Base-by-base conservation (phyloP, 257 asterid genomes). In the Lavandula angustifolia region DNA sequence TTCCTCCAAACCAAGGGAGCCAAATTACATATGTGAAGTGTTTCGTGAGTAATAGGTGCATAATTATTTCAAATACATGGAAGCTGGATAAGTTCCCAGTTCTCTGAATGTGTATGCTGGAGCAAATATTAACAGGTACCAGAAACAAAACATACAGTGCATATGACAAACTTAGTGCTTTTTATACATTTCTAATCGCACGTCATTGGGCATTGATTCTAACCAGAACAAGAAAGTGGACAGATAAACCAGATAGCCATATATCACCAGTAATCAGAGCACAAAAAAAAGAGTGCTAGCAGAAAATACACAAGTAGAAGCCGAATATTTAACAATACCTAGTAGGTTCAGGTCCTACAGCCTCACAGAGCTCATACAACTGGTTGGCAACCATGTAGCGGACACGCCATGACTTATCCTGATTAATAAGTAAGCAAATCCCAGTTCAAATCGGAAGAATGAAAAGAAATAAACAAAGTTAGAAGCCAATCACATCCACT, bases 371-470 rank as follows among this genome's bases (percentile, higher is more conserved):
- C 80, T 92, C 99, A 59, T 92, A 92, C 72, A 92, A 64, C 66
- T 92, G 99, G 74, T 92, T 92, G 59, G 99, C 99, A 69, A 92
- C 99, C 99, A 92, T 89, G 79, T 89, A 92, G 29, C 99, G 91
- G 34, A 92, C 99, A 71, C 99, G 99, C 99, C 99, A 92, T 46
- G 99, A 92, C 75, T 92, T 92, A 73, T 92, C 99, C 99, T 89
- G 87, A 79, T 72, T 6, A 41, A 59, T 59, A 10, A 58, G 31
- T 1, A 40, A 37, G 34, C 10, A 5, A 38, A 58, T 12, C 49
- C 37, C 35, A 58, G 17, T 58, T 17, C 9, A 2, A 37, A 58
- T 9, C 0, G 14, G 4, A 31, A 3, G 8, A 17, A 35, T 5
- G 9, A 5, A 38, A 58, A 58, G 4, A 38, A 40, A 41, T 38